Evolutionary conservation across 2,329 filamentous ascomycete genomes (phyloP), one percentile per base, ranked within the genome.

Genomic region (Capronia americana): DNA sequence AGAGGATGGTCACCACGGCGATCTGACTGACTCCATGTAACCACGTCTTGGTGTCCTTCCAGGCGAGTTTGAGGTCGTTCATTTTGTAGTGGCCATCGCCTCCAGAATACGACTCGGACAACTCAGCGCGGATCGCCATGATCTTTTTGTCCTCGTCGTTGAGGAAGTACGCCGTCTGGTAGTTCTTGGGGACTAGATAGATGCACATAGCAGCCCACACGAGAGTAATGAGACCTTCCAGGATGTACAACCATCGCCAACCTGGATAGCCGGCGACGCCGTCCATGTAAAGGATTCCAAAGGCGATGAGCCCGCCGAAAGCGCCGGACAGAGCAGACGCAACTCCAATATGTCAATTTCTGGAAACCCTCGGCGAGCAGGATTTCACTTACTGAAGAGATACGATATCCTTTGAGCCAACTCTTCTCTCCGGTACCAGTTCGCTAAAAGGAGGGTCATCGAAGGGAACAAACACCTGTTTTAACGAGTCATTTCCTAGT

Each of bases 181-280:
- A 75, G 73, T 73, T 75, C 62, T 76, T 73, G 2, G 72, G 73
- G 32, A 77, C 71, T 23, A 77, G 55, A 17, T 73, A 74, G 44
- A 73, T 70, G 32, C 73, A 73, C 4, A 64, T 57, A 2, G 71
- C 54, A 6, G 73, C 73, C 23, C 72, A 56, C 14, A 73, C 63
- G n/a, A 76, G 69, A 5, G 76, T 74, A 34, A 77, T 69, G 11
- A 78, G 57, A 3, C 71, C 71, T 64, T 78, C 76, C 34, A 78
- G 71, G 61, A 78, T 78, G 48, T 70, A 71, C 3, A 71, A 66
- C 66, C 66, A 68, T 41, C 61, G 24, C 62, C 66, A 65, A 44
- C 81, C 81, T 14, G 76, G 76, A 54, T 79, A 79, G 14, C 79
- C 79, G 10, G 77, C 80, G 6, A 82, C 75, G 0, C 83, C 83